These are phyloP conservation scores for Scenedesmus sp. DNA, from an alignment of 163 green algal genomes.

Conservation along the genomic window DNA sequence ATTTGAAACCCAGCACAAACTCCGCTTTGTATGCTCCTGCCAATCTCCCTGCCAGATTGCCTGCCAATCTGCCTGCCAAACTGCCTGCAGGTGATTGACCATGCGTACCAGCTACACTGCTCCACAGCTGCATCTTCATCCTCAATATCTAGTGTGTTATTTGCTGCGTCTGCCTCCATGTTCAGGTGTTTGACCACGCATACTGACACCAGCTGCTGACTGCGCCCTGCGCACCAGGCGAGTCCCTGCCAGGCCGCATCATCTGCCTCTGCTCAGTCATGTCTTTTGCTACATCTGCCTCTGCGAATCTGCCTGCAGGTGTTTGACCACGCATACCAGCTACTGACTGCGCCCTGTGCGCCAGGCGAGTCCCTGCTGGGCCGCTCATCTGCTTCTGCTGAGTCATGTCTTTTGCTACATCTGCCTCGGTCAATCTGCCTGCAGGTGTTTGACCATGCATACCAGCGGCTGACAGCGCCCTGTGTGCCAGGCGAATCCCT, in stretches of 20 bases:
- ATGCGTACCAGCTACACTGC: not conserved
- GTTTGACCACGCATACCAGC: slow-evolving; percentile 77
- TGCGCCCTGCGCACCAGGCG: slow-evolving; percentile 41
- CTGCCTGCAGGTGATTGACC: too few species aligned
- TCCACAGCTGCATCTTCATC: not conserved
- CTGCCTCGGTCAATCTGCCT: too few species aligned
- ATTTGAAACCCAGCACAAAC: too few species aligned
- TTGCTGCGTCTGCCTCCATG: not conserved
- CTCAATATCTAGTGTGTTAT: not conserved
- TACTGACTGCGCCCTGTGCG: slow-evolving; percentile 60
- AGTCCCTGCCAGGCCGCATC: slow-evolving; percentile 71
- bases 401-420: not conserved
- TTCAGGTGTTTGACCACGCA: slow-evolving; percentile 79
- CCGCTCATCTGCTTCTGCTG: slow-evolving; percentile 47
- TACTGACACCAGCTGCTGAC: slow-evolving; percentile 67
- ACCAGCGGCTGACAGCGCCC: slow-evolving; percentile 55
- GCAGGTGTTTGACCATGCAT: too few species aligned
- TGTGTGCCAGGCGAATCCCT: slow-evolving; percentile 55
- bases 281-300: not conserved
- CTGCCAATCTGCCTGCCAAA: too few species aligned
- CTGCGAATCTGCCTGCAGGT: slow-evolving; percentile 42
- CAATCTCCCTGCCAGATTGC: too few species aligned
- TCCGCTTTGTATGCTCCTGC: not conserved
- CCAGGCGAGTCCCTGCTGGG: slow-evolving; percentile 64
- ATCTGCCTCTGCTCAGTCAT: slow-evolving; percentile 62